Base-by-base conservation (phyloP, 768 basidiomycete genomes). In the Trametes elegans region DNA sequence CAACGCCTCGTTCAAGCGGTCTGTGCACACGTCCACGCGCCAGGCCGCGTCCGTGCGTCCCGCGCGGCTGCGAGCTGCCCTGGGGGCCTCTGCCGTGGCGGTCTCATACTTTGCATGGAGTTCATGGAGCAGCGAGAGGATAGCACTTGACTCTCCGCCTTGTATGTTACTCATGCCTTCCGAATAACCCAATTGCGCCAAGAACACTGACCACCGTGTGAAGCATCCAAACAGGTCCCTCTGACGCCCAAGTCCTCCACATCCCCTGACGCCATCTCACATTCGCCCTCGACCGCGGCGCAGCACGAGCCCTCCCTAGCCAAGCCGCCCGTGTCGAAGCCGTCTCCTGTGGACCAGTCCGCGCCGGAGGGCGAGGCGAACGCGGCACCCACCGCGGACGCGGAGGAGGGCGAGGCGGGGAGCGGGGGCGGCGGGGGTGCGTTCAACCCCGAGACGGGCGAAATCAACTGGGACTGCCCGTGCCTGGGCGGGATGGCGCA, bases 391-490 rank as follows among this genome's bases (percentile, higher is more conserved):
- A 44, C 57, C 16, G 63, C 35, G 5, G 66, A 68, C 8, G 65
- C 34, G 5, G 67, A 60, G 11, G 67, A 67, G 21, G 70, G 43
- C 62, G 66, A 67, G 27, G 68, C 41, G 60, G 69, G 24, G 49
- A 56, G 28, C 16, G 53, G 49, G 16, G 60, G 58, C 2, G 49
- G 50, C 1, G 68, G 68, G 24, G 80, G 80, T 34, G 96, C 97
- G 5, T 98, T 82, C 78, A 89, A 99, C 73, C 95, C 95, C 18
- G 93, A 84, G 59, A 99, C 97, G 1, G 97, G 97, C 39, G 94
- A 98, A 79, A 98, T 99, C 66, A 99, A 99, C 75, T 99, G 97
- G 97, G 97, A 98, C 68, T 99, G 97, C 70, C 93, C 97, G 1
- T 98, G 97, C 70, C 83, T 99, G 7, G 97, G 97, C 28, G 97